These are phyloP conservation scores for Zygosaccharomyces kombuchaensis DNA, from an alignment of 805 yeast genomes.

Conservation along the genomic window DNA sequence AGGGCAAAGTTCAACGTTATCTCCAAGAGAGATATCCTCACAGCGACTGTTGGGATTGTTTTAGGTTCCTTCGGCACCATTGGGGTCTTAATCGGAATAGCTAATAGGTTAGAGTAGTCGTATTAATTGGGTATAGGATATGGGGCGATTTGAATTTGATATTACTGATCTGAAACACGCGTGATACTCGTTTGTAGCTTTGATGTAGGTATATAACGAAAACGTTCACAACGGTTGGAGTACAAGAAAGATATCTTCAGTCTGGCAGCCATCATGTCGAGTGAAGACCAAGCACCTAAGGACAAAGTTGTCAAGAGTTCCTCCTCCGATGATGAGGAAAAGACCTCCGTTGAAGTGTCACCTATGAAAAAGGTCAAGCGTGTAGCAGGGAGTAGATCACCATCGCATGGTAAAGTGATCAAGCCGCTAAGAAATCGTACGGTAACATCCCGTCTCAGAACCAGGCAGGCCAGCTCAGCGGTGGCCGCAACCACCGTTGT, in stretches of 20 bases:
- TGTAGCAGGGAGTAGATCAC: background rate
- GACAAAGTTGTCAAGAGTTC: background rate
- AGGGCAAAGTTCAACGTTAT: conserved; percentile 3
- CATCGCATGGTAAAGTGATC: conserved; percentile 3
- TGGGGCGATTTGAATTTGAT: conserved; percentile 2
- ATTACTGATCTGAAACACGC: conserved; percentile 1
- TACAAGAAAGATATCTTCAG: background rate
- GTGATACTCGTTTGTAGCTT: background rate
- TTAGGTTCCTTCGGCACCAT: conserved; percentile 25
- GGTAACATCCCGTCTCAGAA: background rate
- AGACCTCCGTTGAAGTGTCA: background rate
- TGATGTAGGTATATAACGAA: background rate
- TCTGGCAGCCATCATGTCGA: background rate
- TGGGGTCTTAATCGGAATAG: conserved; percentile 20
- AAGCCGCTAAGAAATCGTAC: conserved; percentile 2
- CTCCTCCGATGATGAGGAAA: background rate
- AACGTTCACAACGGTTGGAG: background rate
- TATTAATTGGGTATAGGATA: background rate
- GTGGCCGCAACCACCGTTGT: background rate
- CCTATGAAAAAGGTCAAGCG: background rate
- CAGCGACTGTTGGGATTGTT: conserved; percentile 15
- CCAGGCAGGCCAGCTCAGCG: background rate
- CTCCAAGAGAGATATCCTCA: conserved; percentile 3
- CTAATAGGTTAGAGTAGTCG: conserved; percentile 19
- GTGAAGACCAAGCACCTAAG: background rate